These are phyloP conservation scores for Henckelia pumila DNA, from an alignment of 257 asterid genomes.

Conservation along the genomic window DNA sequence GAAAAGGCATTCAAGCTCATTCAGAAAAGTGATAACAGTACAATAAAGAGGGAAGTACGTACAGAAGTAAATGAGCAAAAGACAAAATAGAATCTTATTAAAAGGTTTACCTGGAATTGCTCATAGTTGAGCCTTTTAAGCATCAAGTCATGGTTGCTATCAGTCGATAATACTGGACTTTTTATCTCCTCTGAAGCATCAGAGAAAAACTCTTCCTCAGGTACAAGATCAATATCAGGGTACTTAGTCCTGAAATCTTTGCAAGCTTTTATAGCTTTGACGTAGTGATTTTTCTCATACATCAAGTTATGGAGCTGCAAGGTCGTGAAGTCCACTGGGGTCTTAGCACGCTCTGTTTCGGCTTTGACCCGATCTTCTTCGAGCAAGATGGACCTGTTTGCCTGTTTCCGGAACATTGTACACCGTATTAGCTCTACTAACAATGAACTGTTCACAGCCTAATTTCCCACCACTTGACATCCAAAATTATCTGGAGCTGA, in stretches of 20 bases:
- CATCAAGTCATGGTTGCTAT: conserved; percentile 75
- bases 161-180: conserved; percentile 56
- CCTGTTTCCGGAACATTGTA: conserved; percentile 42
- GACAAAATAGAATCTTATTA: neutral
- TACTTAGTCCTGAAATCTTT: conserved; percentile 89
- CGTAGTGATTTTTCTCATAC: conserved; percentile 95
- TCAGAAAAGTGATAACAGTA: conserved; percentile 5
- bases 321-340: conserved; percentile 81
- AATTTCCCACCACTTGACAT: neutral
- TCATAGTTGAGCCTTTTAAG: conserved; percentile 92
- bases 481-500: neutral
- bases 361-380: conserved; percentile 88
- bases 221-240: conserved; percentile 84
- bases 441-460: neutral
- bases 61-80: neutral
- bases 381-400: conserved; percentile 89
- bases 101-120: conserved; percentile 64
- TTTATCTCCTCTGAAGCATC: conserved; percentile 85
- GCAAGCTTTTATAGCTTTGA: conserved; percentile 96
- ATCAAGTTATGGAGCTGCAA: conserved; percentile 94
- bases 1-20: neutral
- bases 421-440: conserved; percentile 13
- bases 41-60: neutral
- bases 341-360: conserved; percentile 89
- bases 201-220: conserved; percentile 79